A percentile compares a stretch with the other conserved stretches of the same genome.
Conservation (phyloP, 257 asterid genomes). For the Rehmannia glutinosa region DNA sequence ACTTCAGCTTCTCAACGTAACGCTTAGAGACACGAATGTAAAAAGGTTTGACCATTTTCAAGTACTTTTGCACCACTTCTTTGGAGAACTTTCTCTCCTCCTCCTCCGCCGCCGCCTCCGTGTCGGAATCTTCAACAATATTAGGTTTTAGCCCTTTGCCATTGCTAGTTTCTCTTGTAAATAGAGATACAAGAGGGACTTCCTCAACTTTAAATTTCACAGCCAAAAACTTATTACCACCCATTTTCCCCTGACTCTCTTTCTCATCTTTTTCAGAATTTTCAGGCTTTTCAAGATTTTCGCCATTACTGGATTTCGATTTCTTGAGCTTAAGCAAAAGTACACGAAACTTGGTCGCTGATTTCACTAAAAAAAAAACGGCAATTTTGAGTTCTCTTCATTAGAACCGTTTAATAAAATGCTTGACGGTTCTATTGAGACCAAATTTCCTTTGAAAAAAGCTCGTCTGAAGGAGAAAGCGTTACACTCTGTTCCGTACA, state of each 20-base stretch:
- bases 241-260: slow-evolving; percentile 2
- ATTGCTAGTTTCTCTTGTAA: slow-evolving; percentile 49
- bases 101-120: no score
- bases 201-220: slow-evolving; percentile 66
- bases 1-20: slow-evolving; percentile 56
- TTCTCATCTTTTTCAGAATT: slow-evolving; percentile 8
- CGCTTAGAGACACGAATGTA: slow-evolving; percentile 72
- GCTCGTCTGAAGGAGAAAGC: slow-evolving; percentile 35
- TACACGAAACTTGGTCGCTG: slow-evolving; percentile 42
- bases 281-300: not conserved
- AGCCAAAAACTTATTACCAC: slow-evolving; percentile 35
- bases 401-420: slow-evolving; percentile 21
- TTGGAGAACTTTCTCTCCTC: slow-evolving; percentile 49
- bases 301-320: slow-evolving; percentile 26
- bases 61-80: slow-evolving; percentile 62
- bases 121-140: slow-evolving; percentile 16
- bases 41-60: slow-evolving; percentile 80
- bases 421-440: slow-evolving; percentile 30
- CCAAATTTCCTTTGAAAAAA: slow-evolving; percentile 33
- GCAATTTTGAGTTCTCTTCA: slow-evolving; percentile 41
- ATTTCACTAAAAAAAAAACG: slow-evolving; percentile 36
- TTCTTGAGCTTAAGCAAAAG: slow-evolving; percentile 47
- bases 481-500: slow-evolving; percentile 21
- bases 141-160: slow-evolving; percentile 14
- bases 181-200: slow-evolving; percentile 49